Percentiles rank a stretch among this genome's conserved stretches.
Conservation (phyloP, 371 early-diverging fungal genomes). For the Mortierella sp. region DNA sequence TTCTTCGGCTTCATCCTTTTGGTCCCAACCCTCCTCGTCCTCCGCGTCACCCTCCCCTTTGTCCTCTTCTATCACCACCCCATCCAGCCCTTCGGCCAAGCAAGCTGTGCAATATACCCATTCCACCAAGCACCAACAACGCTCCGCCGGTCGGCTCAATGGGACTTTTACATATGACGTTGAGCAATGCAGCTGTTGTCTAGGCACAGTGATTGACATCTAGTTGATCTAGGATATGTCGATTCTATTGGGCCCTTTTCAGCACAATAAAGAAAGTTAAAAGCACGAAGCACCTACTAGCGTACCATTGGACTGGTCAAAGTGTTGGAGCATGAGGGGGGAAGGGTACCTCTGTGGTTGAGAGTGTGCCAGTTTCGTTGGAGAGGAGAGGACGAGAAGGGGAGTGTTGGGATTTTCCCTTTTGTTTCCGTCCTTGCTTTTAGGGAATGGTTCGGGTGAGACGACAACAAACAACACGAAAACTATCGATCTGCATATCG, state of each 20-base stretch:
- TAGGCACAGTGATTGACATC: conserved; percentile 45
- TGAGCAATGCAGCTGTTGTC: conserved; percentile 50
- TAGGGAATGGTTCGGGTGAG: too few species aligned
- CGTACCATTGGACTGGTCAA: too few species aligned
- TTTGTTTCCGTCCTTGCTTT: too few species aligned
- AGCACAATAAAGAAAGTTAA: background rate
- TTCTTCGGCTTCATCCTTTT: background rate
- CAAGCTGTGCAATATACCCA: conserved; percentile 26
- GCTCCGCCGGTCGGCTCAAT: background rate
- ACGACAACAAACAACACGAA: too few species aligned
- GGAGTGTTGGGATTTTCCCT: too few species aligned
- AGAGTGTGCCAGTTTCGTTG: too few species aligned
- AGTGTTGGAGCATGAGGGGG: too few species aligned
- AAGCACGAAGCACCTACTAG: too few species aligned
- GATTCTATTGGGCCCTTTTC: background rate
- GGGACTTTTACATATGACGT: conserved; percentile 18
- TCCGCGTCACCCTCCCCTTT: conserved; percentile 7
- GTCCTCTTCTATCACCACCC: conserved; percentile 2
- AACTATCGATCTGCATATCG: too few species aligned
- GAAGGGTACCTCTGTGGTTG: too few species aligned
- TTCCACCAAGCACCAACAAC: conserved; percentile 6
- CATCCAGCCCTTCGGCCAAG: conserved; percentile 7
- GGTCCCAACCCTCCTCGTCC: background rate
- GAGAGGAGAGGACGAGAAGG: too few species aligned
- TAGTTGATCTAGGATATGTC: conserved; percentile 4